phyloP scores from a whole-genome alignment of 495 filamentous ascomycete genomes.

The Lasiosphaeria hispida region DNA sequence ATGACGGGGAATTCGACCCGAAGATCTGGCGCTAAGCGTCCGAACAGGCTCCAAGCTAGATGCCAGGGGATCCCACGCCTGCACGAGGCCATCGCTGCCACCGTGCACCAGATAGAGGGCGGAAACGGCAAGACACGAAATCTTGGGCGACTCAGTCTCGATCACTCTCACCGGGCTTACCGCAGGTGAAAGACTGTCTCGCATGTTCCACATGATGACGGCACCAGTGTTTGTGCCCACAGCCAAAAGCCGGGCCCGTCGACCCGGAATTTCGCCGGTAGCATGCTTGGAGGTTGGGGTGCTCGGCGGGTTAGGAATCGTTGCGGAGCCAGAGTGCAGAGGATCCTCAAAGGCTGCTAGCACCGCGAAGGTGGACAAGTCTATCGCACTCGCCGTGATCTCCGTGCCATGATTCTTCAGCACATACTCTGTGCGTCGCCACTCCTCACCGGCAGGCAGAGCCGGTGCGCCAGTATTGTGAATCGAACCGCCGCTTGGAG shows the following conservation, averaged over 20 bases:
- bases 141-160: conserved; percentile 84
- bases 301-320: conserved; percentile 16
- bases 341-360: conserved; percentile 76
- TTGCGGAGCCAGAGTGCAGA: conserved; percentile 34
- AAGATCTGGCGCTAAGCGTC: conserved; percentile 86
- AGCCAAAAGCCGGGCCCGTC: conserved; percentile 76
- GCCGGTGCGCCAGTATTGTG: background rate
- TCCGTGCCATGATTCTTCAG: conserved; percentile 33
- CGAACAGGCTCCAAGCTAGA: conserved; percentile 77
- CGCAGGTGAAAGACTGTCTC: conserved; percentile 53
- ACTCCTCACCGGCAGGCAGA: conserved; percentile 31
- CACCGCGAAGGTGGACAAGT: conserved; percentile 68
- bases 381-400: conserved; percentile 73
- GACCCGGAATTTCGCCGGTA: conserved; percentile 68
- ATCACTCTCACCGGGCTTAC: conserved; percentile 71
- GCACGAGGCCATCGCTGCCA: conserved; percentile 91
- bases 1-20: conserved; percentile 63
- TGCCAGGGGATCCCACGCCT: conserved; percentile 92
- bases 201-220: conserved; percentile 82
- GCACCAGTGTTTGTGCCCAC: conserved; percentile 76
- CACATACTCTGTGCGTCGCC: conserved; percentile 31
- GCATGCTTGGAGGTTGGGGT: conserved; percentile 29
- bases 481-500: too few relatives aligned
- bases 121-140: conserved; percentile 81
- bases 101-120: conserved; percentile 89